Base-by-base conservation (phyloP, 2,329 filamentous ascomycete species). In the Ceratocystis cacaofunesta region DNA sequence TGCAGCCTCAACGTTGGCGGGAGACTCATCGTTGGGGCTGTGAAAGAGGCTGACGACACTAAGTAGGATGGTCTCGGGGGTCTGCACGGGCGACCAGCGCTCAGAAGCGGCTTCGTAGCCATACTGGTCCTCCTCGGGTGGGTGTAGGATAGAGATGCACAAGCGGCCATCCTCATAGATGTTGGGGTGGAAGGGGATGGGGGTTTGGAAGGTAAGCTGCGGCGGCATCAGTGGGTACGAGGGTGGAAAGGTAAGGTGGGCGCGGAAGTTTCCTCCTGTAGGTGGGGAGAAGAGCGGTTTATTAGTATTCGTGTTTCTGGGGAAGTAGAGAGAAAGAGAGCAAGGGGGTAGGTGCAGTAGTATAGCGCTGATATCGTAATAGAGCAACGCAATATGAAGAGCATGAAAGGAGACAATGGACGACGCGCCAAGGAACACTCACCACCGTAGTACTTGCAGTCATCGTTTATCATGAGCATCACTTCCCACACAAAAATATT, bases 401-500 rank as follows among this genome's bases (percentile, higher is more conserved):
- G 25, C 32, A n/a, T 12, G 6, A n/a, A 64, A 32, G 4, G 22
- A 43, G 12, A n/a, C 28, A 10, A 15, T 19, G 25, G 12, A 61
- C 7, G 19, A n/a, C 22, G 32, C 10, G 58, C 44, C 3, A 32
- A 44, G 6, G 46, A 5, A 61, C 43, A 76, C 83, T 67, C 77
- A 92, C 92, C 92, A 71, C 92, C 92, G 71, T 96, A 96, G 75
- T 89, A 89, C 76, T 92, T 92, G 76, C 89, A 92, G 73, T 95
- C 91, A 71, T 96, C 92, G 68, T 85, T 90, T 70, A 97, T 92
- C 92, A 99, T 97, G 68, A 99, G 84, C 89, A 96, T 96, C 22
- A 97, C 91, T 76, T 97, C 92, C 94, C 94, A 99, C 78, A 95
- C 89, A 70, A 96, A 96, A 8, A 97, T 85, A 74, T 95, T 95